phyloP scores from a whole-genome alignment of 2,329 filamentous ascomycete genomes.

The Purpureocillium takamizusanense region DNA sequence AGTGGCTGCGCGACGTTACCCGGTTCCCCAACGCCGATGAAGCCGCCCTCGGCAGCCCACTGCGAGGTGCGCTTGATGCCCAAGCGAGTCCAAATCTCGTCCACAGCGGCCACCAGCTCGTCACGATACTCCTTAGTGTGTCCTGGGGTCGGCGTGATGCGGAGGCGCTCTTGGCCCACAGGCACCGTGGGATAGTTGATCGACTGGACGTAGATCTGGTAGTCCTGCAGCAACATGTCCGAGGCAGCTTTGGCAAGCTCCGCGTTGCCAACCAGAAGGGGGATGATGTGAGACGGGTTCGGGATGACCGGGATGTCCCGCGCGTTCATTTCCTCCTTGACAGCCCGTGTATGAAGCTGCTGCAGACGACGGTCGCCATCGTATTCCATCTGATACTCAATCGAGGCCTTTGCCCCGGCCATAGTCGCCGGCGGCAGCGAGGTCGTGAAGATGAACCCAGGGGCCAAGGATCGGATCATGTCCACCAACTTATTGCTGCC shows the following conservation, averaged over 20 bases:
- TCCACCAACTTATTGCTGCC: conserved; percentile 82
- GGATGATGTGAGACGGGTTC: conserved; percentile 94
- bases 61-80: conserved; percentile 87
- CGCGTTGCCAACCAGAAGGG: conserved; percentile 87
- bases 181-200: conserved; percentile 99
- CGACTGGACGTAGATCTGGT: conserved; percentile 93
- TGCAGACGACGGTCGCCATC: conserved; percentile 83
- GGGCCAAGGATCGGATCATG: conserved; percentile 85
- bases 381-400: conserved; percentile 85
- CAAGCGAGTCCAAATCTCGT: conserved; percentile 81
- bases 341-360: conserved; percentile 90
- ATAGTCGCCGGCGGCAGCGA: conserved; percentile 93
- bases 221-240: conserved; percentile 81
- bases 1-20: conserved; percentile 59
- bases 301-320: conserved; percentile 93
- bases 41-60: conserved; percentile 85
- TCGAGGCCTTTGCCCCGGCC: conserved; percentile 85
- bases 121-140: conserved; percentile 80
- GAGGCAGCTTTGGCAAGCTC: conserved; percentile 87
- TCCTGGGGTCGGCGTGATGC: conserved; percentile 91
- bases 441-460: conserved; percentile 98
- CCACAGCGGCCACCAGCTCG: conserved; percentile 73
- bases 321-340: conserved; percentile 73
- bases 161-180: conserved; percentile 91
- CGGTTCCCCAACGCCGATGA: conserved; percentile 83